These are phyloP conservation scores for Hanseniaspora occidentalis DNA, from an alignment of 805 yeast genomes.

Conservation along the genomic window DNA sequence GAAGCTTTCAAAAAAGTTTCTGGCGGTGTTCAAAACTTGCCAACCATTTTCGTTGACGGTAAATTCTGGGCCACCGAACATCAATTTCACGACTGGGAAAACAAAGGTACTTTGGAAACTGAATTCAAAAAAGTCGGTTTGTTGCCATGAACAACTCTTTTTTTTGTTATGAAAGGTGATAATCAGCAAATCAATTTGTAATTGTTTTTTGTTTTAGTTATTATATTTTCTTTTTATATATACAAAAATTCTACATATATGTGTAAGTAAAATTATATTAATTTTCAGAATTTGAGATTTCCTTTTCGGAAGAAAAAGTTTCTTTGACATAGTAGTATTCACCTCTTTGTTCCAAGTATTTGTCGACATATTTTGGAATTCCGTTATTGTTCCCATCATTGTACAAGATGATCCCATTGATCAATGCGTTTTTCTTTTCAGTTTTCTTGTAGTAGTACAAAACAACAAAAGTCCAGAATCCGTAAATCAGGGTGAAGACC, in stretches of 20 bases:
- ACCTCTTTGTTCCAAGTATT: constrained; percentile 17
- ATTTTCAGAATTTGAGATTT: neutral
- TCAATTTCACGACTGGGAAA: constrained; percentile 20
- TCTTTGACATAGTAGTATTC: constrained; percentile 18
- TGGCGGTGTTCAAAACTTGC: constrained; percentile 21
- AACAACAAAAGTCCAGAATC: constrained; percentile 39
- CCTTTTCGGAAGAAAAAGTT: neutral
- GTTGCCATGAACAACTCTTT: constrained; percentile 1
- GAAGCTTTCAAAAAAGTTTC: constrained; percentile 21
- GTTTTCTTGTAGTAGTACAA: constrained; percentile 41
- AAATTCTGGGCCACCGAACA: constrained; percentile 23
- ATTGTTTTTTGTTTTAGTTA: neutral
- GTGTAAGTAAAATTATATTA: too few species aligned
- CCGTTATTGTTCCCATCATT: constrained; percentile 24
- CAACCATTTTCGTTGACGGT: constrained; percentile 24
- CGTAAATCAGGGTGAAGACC: constrained; percentile 32
- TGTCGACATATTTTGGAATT: constrained; percentile 19
- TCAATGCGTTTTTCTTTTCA: constrained; percentile 33
- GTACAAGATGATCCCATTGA: constrained; percentile 37
- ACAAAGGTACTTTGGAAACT: constrained; percentile 12
- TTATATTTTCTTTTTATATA: neutral
- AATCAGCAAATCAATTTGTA: neutral
- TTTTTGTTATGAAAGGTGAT: neutral
- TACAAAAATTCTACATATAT: neutral
- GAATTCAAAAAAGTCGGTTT: constrained; percentile 21